phyloP scores from a whole-genome alignment of 1,284 basidiomycete species.

The Trichosporon ovoides region DNA sequence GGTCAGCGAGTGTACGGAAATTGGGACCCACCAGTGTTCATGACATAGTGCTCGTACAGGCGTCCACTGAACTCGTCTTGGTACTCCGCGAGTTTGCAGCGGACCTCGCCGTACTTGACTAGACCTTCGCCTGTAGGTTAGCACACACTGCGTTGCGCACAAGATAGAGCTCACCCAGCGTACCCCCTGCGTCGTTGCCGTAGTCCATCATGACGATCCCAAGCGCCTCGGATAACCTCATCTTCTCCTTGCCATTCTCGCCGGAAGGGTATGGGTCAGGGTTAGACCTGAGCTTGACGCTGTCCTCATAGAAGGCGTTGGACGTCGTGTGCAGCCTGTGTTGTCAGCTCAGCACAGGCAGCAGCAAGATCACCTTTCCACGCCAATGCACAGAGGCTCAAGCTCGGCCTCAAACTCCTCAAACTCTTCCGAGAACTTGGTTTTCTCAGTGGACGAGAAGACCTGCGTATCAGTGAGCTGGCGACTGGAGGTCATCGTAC shows the following conservation, averaged over 20 bases:
- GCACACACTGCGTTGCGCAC: constrained; percentile 4
- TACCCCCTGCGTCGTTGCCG: constrained; percentile 70
- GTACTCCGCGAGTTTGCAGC: constrained; percentile 66
- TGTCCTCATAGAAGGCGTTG: constrained; percentile 38
- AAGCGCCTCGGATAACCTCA: constrained; percentile 65
- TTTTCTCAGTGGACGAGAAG: constrained; percentile 58
- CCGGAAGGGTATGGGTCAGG: constrained; percentile 43
- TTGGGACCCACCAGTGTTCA: constrained; percentile 52
- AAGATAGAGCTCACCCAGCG: constrained; percentile 53
- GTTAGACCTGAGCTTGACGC: constrained; percentile 42
- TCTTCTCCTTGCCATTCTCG: constrained; percentile 41
- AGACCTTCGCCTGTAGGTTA: constrained; percentile 54
- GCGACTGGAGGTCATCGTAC: constrained; percentile 11
- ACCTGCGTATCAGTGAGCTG: constrained; percentile 49
- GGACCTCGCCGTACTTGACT: constrained; percentile 66
- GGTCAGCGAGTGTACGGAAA: constrained; percentile 6
- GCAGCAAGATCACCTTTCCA: constrained; percentile 55
- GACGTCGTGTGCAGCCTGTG: constrained; percentile 46
- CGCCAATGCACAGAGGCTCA: constrained; percentile 60
- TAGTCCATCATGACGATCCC: constrained; percentile 80
- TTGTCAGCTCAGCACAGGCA: neutral
- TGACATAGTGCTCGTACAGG: constrained; percentile 68
- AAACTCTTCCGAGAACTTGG: constrained; percentile 61
- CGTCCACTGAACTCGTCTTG: constrained; percentile 18
- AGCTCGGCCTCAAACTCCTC: constrained; percentile 64